Evolutionary conservation across 2,329 filamentous ascomycete genomes (phyloP).

Genomic region (Dactylella cylindrospora): DNA sequence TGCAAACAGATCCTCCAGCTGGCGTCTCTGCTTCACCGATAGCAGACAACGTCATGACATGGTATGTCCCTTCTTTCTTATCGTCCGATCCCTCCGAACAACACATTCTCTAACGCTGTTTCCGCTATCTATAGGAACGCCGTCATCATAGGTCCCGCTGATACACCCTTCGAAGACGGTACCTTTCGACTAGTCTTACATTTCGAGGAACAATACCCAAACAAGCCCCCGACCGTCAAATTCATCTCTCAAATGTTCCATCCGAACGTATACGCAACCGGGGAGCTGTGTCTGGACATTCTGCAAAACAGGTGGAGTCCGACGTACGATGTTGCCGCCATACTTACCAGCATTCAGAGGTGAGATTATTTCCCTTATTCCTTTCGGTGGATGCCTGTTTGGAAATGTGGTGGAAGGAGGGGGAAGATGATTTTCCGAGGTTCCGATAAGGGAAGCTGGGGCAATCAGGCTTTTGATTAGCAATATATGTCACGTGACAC

Average conservation of each 20-base stretch:
- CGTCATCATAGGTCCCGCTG: slow-evolving; percentile 93
- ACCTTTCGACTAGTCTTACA: slow-evolving; percentile 98
- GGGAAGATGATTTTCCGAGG: too few species aligned
- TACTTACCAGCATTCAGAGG: slow-evolving; percentile 97
- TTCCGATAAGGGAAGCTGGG: too few species aligned
- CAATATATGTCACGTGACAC: slow-evolving; percentile 44
- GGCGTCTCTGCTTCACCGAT: slow-evolving; percentile 95
- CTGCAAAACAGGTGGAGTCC: slow-evolving; percentile 98
- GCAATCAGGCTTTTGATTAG: too few species aligned
- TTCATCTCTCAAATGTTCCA: slow-evolving; percentile 99
- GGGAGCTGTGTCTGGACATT: slow-evolving; percentile 94
- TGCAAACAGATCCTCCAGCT: slow-evolving; percentile 97
- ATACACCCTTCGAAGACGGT: slow-evolving; percentile 97
- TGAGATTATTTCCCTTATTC: too few species aligned
- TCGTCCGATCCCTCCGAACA: slow-evolving; percentile 22
- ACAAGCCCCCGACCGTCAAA: slow-evolving; percentile 95
- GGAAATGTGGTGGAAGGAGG: too few species aligned
- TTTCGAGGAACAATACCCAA: slow-evolving; percentile 98
- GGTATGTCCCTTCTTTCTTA: slow-evolving; percentile 60
- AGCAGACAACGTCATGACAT: slow-evolving; percentile 96
- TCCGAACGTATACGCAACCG: slow-evolving; percentile 95
- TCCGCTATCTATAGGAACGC: slow-evolving; percentile 72
- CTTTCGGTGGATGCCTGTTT: too few species aligned
- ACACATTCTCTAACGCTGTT: slow-evolving; percentile 48
- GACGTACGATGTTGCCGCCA: slow-evolving; percentile 95